Conservation (phyloP, 352 stramenopile genomes). For the Phytophthora tubulina region DNA sequence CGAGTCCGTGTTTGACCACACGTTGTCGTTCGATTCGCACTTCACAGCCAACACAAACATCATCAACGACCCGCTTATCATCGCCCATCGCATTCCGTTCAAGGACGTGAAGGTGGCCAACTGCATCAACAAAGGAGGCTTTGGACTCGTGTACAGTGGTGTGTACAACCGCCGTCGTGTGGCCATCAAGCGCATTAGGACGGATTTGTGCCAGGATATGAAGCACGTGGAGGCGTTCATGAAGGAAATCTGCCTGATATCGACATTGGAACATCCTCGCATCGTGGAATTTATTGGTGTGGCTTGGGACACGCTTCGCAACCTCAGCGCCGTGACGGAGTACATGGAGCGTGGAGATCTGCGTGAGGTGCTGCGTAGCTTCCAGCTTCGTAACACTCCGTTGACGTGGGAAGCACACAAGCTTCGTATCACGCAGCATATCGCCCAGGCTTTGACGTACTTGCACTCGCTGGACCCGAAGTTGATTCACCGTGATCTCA, state of each 20-base stretch:
- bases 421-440: slow-evolving; percentile 59
- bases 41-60: slow-evolving; percentile 62
- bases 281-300: slow-evolving; percentile 80
- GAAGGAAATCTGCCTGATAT: slow-evolving; percentile 75
- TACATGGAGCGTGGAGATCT: slow-evolving; percentile 81
- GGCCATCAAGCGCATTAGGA: slow-evolving; percentile 73
- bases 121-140: slow-evolving; percentile 71
- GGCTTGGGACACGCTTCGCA: slow-evolving; percentile 66
- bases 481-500: slow-evolving; percentile 81
- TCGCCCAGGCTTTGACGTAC: slow-evolving; percentile 70
- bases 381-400: slow-evolving; percentile 52
- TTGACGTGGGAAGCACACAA: slow-evolving; percentile 68
- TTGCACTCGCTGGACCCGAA: slow-evolving; percentile 74
- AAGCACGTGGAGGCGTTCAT: slow-evolving; percentile 71
- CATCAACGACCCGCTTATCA: slow-evolving; percentile 72
- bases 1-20: slow-evolving; percentile 62
- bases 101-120: slow-evolving; percentile 67
- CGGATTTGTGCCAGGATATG: slow-evolving; percentile 57
- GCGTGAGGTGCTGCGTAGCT: slow-evolving; percentile 62
- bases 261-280: slow-evolving; percentile 62
- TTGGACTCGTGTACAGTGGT: slow-evolving; percentile 71
- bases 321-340: slow-evolving; percentile 70
- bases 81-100: slow-evolving; percentile 68
- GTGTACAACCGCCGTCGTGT: slow-evolving; percentile 69
- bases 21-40: slow-evolving; percentile 67